Conservation (phyloP, 768 basidiomycete species). For the Russula ochroleuca region DNA sequence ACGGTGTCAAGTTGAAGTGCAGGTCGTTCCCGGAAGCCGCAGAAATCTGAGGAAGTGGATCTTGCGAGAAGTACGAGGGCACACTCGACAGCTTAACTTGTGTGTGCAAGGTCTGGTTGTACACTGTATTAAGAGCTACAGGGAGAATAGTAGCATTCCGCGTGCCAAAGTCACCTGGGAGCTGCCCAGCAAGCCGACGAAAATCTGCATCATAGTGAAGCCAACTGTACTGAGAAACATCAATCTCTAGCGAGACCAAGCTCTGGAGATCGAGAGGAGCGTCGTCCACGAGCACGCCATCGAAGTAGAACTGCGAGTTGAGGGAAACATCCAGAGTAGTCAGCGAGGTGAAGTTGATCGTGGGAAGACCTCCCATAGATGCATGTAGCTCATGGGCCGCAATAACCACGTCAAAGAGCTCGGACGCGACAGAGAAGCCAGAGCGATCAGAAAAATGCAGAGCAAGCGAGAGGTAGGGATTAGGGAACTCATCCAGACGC, state of each 20-base stretch:
- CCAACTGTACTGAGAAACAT: slow-evolving; percentile 56
- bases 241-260: slow-evolving; percentile 53
- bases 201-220: slow-evolving; percentile 53
- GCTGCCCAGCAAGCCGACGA: slow-evolving; percentile 59
- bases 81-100: slow-evolving; percentile 62
- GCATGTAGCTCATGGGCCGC: slow-evolving; percentile 64
- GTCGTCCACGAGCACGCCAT: slow-evolving; percentile 61
- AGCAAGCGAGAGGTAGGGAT: slow-evolving; percentile 47
- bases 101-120: slow-evolving; percentile 64
- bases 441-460: slow-evolving; percentile 68
- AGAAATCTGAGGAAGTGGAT: slow-evolving; percentile 53
- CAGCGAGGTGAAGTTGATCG: slow-evolving; percentile 66
- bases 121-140: slow-evolving; percentile 55
- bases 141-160: slow-evolving; percentile 44
- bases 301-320: slow-evolving; percentile 53
- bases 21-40: slow-evolving; percentile 49
- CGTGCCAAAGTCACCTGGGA: slow-evolving; percentile 44
- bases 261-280: slow-evolving; percentile 53
- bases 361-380: slow-evolving; percentile 45
- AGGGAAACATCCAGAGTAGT: slow-evolving; percentile 50
- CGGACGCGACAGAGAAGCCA: slow-evolving; percentile 59
- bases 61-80: slow-evolving; percentile 64
- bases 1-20: slow-evolving; percentile 50
- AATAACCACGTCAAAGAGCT: slow-evolving; percentile 63
- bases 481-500: slow-evolving; percentile 35